These are phyloP conservation scores for Iberis pinnata DNA, from an alignment of 345 rosid genomes.

Conservation along the genomic window DNA sequence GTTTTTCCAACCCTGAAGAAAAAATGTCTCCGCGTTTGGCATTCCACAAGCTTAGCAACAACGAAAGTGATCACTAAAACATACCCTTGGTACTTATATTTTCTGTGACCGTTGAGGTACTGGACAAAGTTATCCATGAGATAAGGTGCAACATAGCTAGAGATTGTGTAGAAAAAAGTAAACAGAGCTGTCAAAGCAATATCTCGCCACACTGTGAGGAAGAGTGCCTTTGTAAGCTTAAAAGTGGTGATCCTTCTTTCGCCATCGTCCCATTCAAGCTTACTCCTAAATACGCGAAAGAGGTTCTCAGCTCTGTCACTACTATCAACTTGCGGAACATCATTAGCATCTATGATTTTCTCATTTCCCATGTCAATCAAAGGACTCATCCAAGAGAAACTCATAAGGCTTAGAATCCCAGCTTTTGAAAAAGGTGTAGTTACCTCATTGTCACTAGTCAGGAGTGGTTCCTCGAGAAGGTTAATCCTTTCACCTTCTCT, in stretches of 20 bases:
- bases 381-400: constrained; percentile 44
- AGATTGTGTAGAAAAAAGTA: constrained; percentile 24
- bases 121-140: constrained; percentile 51
- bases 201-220: constrained; percentile 35
- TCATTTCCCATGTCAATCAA: constrained; percentile 36
- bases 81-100: constrained; percentile 39
- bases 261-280: constrained; percentile 31
- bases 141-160: constrained; percentile 38
- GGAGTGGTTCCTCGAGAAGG: constrained; percentile 41
- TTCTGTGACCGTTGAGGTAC: constrained; percentile 33
- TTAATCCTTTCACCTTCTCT: constrained; percentile 21
- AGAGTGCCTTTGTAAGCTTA: constrained; percentile 34
- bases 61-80: constrained; percentile 38
- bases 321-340: constrained; percentile 41
- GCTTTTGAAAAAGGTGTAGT: constrained; percentile 38
- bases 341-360: constrained; percentile 34
- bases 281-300: constrained; percentile 25
- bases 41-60: constrained; percentile 51
- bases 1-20: constrained; percentile 33
- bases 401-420: constrained; percentile 31
- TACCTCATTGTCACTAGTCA: constrained; percentile 22
- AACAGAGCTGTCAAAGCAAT: constrained; percentile 26
- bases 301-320: constrained; percentile 31
- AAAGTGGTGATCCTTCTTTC: constrained; percentile 30
- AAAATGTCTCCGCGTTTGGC: constrained; percentile 44